phyloP scores from a whole-genome alignment of 176 grass and related monocot species.

The Bothriochloa decipiens region DNA sequence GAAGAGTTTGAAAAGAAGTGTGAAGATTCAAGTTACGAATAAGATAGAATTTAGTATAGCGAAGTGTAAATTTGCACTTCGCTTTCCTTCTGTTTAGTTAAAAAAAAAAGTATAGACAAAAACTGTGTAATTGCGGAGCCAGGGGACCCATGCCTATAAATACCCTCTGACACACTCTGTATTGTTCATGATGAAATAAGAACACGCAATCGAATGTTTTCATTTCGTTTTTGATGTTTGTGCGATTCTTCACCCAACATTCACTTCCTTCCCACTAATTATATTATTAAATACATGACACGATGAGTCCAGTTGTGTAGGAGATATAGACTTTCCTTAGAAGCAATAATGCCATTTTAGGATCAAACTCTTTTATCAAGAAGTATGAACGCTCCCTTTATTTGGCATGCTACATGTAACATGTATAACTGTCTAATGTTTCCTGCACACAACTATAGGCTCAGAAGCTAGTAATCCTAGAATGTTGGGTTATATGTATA shows the following conservation, averaged over 20 bases:
- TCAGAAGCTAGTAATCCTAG: background rate
- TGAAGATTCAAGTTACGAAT: no score
- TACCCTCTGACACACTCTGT: no score
- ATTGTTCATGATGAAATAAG: no score
- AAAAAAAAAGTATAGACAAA: no score
- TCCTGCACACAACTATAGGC: background rate
- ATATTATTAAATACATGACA: conserved; percentile 11
- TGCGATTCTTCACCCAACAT: background rate
- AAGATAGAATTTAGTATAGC: no score
- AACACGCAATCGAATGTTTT: no score
- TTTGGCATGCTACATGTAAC: background rate
- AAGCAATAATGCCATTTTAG: background rate
- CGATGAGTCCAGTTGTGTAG: background rate
- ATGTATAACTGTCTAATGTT: background rate
- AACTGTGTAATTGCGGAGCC: no score
- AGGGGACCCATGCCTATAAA: no score
- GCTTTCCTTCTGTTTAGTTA: no score
- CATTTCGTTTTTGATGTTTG: no score
- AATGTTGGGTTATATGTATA: background rate
- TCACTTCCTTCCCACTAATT: conserved; percentile 3
- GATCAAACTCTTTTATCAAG: background rate
- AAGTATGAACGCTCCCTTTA: conserved; percentile 9
- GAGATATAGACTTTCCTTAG: background rate
- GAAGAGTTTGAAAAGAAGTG: no score
- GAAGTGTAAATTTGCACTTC: no score